These are phyloP conservation scores for Prunus campanulata DNA, from an alignment of 306 rosid genomes.

Conservation along the genomic window DNA sequence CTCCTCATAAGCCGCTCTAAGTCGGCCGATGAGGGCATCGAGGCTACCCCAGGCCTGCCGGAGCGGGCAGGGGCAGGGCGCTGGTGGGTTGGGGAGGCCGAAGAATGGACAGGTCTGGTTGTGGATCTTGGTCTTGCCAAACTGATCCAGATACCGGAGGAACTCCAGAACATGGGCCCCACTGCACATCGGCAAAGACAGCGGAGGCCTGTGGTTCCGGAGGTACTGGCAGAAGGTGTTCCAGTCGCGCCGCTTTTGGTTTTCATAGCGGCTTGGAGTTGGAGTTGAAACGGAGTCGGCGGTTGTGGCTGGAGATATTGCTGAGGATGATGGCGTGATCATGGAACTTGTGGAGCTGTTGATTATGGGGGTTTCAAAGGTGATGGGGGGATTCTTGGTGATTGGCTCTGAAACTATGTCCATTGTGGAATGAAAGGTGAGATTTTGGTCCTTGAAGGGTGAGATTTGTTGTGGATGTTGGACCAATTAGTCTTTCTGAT, in stretches of 20 bases:
- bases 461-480: not conserved
- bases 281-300: not conserved
- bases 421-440: slow-evolving; percentile 24
- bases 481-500: not conserved
- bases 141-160: slow-evolving; percentile 85
- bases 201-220: slow-evolving; percentile 75
- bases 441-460: not conserved
- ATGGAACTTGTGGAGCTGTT: not conserved
- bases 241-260: slow-evolving; percentile 93
- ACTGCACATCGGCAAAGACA: slow-evolving; percentile 53
- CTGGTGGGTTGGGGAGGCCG: slow-evolving; percentile 79
- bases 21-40: slow-evolving; percentile 92
- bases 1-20: slow-evolving; percentile 88
- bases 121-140: slow-evolving; percentile 92
- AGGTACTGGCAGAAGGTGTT: slow-evolving; percentile 94
- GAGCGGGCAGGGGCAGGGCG: slow-evolving; percentile 90
- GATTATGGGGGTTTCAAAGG: slow-evolving; percentile 3
- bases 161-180: slow-evolving; percentile 86
- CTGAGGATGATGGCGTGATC: not conserved
- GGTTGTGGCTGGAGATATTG: slow-evolving; percentile 4
- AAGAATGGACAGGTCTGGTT: slow-evolving; percentile 79
- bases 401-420: slow-evolving; percentile 54
- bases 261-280: slow-evolving; percentile 84
- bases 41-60: slow-evolving; percentile 98
- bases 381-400: slow-evolving; percentile 16